Evolutionary conservation across 768 basidiomycete genomes (phyloP).

Genomic region (Epithele typhae): DNA sequence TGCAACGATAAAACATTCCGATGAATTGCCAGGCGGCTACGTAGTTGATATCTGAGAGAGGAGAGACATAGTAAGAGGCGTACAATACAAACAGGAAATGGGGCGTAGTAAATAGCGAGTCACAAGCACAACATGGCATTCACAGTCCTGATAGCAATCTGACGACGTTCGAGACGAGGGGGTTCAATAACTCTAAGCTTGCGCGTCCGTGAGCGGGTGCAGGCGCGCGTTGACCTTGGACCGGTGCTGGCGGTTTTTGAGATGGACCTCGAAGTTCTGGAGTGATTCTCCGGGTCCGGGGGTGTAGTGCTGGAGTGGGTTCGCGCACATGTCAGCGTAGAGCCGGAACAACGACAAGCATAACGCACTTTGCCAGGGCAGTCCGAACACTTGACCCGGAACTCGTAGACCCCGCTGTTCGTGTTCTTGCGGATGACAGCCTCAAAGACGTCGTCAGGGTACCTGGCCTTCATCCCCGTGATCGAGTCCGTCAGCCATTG

Average conservation of each 20-base stretch:
- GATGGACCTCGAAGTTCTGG: slow-evolving; percentile 88
- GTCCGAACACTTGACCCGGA: slow-evolving; percentile 88
- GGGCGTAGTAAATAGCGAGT: slow-evolving; percentile 12
- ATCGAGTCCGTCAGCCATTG: slow-evolving; percentile 71
- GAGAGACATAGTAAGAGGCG: no score
- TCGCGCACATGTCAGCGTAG: background rate
- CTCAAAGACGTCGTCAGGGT: slow-evolving; percentile 81
- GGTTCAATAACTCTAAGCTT: slow-evolving; percentile 1
- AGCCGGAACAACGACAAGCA: background rate
- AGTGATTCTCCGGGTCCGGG: slow-evolving; percentile 86
- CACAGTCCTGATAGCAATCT: slow-evolving; percentile 16
- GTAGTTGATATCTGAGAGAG: no score
- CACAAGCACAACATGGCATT: slow-evolving; percentile 18
- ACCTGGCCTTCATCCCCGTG: slow-evolving; percentile 61
- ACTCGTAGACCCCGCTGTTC: slow-evolving; percentile 61
- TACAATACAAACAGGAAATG: slow-evolving; percentile 14
- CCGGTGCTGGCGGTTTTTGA: slow-evolving; percentile 81
- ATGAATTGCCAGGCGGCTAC: no score
- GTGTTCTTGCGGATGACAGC: slow-evolving; percentile 57
- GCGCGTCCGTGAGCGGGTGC: slow-evolving; percentile 11
- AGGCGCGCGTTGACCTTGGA: slow-evolving; percentile 63
- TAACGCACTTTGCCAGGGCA: slow-evolving; percentile 77
- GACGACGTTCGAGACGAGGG: slow-evolving; percentile 4
- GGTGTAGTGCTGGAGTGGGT: slow-evolving; percentile 66
- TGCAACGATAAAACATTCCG: no score